Evolutionary conservation across 345 rosid species (phyloP).

Genomic region (Punica granatum): DNA sequence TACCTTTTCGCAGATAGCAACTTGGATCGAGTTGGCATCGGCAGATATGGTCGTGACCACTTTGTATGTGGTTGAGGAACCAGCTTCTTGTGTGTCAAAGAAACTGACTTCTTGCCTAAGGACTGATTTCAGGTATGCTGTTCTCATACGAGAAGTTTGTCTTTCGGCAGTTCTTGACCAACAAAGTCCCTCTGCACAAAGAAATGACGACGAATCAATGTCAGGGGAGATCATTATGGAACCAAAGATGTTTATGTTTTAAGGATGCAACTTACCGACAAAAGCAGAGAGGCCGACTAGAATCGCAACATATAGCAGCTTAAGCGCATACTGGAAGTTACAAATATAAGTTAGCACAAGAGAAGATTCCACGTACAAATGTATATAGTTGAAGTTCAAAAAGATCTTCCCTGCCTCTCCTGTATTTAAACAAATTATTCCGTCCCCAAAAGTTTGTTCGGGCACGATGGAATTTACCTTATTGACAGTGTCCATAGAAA

Average conservation of each 20-base stretch:
- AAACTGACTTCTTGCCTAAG: constrained; percentile 61
- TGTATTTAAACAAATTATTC: neutral
- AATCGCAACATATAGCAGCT: constrained; percentile 54
- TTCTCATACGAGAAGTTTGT: constrained; percentile 55
- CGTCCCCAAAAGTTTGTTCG: neutral
- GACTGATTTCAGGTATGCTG: constrained; percentile 53
- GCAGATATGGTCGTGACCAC: constrained; percentile 52
- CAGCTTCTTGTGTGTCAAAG: constrained; percentile 56
- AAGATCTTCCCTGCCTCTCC: no score
- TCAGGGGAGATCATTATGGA: neutral
- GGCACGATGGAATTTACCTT: constrained; percentile 19
- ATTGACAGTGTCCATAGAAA: constrained; percentile 33
- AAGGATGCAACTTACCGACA: constrained; percentile 37
- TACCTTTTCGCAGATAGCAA: constrained; percentile 61
- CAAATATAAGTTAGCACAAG: neutral
- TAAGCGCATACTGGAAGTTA: constrained; percentile 38
- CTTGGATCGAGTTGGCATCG: constrained; percentile 64
- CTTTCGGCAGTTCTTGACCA: constrained; percentile 73
- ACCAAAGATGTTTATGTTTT: neutral
- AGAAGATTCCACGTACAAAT: neutral
- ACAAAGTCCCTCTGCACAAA: constrained; percentile 52
- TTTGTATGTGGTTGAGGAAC: constrained; percentile 51
- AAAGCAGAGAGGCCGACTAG: constrained; percentile 51
- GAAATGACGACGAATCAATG: neutral
- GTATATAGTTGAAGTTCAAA: no score